Conservation (phyloP, 202 grass and related monocot species). For the Zoysia matrella region DNA sequence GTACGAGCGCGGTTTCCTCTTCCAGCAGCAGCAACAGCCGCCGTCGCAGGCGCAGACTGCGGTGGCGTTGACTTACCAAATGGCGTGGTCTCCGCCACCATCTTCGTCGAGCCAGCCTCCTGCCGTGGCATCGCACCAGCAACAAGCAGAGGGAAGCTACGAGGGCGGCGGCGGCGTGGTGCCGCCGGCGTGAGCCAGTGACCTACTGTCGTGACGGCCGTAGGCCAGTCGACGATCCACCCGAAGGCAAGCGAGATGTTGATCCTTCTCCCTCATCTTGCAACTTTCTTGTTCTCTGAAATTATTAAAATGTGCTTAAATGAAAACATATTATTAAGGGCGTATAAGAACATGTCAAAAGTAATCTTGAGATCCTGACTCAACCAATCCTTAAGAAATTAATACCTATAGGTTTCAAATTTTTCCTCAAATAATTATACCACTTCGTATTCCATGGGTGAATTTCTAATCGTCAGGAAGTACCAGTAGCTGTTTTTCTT, state of each 20-base stretch:
- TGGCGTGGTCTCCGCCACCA: slow-evolving; percentile 48
- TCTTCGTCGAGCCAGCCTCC: slow-evolving; percentile 56
- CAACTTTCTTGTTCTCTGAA: too few species aligned
- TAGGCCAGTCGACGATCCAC: not conserved
- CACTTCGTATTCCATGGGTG: too few species aligned
- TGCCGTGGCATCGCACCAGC: slow-evolving; percentile 42
- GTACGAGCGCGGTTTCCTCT: slow-evolving; percentile 42
- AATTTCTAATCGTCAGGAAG: too few species aligned
- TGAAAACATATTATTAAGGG: too few species aligned
- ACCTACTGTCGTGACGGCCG: not conserved
- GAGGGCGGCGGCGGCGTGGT: slow-evolving; percentile 56
- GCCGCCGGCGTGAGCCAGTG: slow-evolving; percentile 30
- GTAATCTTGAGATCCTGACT: too few species aligned
- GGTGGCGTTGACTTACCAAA: slow-evolving; percentile 44
- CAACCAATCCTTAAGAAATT: too few species aligned
- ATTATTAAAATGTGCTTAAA: too few species aligned
- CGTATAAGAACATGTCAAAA: too few species aligned
- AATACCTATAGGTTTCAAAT: too few species aligned
- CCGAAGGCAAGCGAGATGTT: slow-evolving; percentile 39
- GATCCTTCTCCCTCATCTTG: slow-evolving; percentile 19
- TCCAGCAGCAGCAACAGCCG: slow-evolving; percentile 21
- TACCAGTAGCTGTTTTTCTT: too few species aligned
- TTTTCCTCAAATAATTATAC: too few species aligned
- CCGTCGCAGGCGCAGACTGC: slow-evolving; percentile 42
- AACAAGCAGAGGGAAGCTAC: slow-evolving; percentile 63